Conservation (phyloP, 1,284 basidiomycete species). For the Rhodotorula sp. region DNA sequence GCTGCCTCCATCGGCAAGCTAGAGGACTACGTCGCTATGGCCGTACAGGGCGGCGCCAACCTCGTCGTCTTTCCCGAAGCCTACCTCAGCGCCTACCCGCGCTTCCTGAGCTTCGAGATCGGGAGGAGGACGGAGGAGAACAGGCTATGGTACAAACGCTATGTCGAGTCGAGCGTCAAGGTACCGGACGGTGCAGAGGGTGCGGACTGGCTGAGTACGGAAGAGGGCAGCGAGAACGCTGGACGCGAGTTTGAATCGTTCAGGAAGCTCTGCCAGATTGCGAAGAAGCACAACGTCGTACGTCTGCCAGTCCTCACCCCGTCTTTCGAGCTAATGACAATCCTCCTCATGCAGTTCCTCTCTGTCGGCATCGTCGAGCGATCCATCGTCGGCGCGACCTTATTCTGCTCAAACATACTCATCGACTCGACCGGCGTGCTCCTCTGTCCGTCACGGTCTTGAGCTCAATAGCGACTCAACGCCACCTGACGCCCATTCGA, state of each 20-base stretch:
- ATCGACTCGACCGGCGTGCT: slow-evolving; percentile 58
- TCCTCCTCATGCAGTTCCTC: slow-evolving; percentile 46
- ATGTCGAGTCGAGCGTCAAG: slow-evolving; percentile 46
- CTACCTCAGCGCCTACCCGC: slow-evolving; percentile 53
- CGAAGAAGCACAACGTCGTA: slow-evolving; percentile 9
- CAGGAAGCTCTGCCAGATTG: background rate
- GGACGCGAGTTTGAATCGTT: slow-evolving; percentile 39
- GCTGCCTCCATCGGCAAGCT: background rate
- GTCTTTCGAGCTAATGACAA: background rate
- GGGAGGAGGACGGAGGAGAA: slow-evolving; percentile 43
- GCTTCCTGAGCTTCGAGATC: slow-evolving; percentile 46
- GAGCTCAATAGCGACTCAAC: background rate
- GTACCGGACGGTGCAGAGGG: slow-evolving; percentile 39
- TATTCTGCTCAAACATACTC: slow-evolving; percentile 69
- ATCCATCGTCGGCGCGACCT: slow-evolving; percentile 58
- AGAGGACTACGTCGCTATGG: background rate
- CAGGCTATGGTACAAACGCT: slow-evolving; percentile 50
- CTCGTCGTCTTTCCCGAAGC: slow-evolving; percentile 71
- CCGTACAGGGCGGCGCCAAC: slow-evolving; percentile 55
- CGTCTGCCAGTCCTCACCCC: background rate
- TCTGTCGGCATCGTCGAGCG: slow-evolving; percentile 70
- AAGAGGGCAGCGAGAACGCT: background rate
- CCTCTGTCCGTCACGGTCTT: slow-evolving; percentile 48
- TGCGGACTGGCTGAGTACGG: slow-evolving; percentile 34
- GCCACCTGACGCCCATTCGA: too few relatives aligned